Percentiles rank a stretch among this genome's conserved stretches.
Evolutionary conservation across 495 filamentous ascomycete genomes (phyloP).

Genomic region (Penicillium silybi): DNA sequence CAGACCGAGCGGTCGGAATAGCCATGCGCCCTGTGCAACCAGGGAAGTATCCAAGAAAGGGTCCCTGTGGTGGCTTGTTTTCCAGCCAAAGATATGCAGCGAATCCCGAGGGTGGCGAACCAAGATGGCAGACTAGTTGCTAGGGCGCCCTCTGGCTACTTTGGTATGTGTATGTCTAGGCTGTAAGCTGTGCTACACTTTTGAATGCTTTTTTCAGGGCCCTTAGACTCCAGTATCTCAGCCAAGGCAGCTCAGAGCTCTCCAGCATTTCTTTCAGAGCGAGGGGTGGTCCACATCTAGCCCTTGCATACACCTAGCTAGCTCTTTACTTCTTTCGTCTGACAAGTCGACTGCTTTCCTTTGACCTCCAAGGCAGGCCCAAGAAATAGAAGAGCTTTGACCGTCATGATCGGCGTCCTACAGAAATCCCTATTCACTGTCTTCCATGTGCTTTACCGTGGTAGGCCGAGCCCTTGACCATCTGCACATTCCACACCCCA

Average conservation of each 20-base stretch:
- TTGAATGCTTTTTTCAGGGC: not conserved
- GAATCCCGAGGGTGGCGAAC: too few species aligned
- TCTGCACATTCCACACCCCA: not conserved
- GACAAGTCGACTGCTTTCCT: not conserved
- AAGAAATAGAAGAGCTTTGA: not conserved
- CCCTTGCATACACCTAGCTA: constrained; percentile 7
- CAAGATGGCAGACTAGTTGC: too few species aligned
- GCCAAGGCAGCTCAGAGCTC: not conserved
- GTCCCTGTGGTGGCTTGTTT: not conserved
- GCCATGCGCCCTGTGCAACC: constrained; percentile 3
- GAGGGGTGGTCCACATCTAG: not conserved
- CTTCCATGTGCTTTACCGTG: constrained; percentile 1
- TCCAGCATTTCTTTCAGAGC: not conserved
- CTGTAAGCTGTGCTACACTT: too few species aligned
- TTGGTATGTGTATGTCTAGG: too few species aligned
- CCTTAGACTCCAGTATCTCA: not conserved
- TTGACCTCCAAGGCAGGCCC: not conserved
- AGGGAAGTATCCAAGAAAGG: not conserved
- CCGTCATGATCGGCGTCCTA: constrained; percentile 2
- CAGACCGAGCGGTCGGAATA: constrained; percentile 3
- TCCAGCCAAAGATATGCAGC: not conserved
- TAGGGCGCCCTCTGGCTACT: too few species aligned
- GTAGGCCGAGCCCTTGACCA: not conserved
- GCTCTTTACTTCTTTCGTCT: not conserved
- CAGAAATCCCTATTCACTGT: not conserved